Evolutionary conservation across 148 eudicot species (phyloP), one percentile per base, ranked within the genome.

Genomic region (Selenicereus undatus): DNA sequence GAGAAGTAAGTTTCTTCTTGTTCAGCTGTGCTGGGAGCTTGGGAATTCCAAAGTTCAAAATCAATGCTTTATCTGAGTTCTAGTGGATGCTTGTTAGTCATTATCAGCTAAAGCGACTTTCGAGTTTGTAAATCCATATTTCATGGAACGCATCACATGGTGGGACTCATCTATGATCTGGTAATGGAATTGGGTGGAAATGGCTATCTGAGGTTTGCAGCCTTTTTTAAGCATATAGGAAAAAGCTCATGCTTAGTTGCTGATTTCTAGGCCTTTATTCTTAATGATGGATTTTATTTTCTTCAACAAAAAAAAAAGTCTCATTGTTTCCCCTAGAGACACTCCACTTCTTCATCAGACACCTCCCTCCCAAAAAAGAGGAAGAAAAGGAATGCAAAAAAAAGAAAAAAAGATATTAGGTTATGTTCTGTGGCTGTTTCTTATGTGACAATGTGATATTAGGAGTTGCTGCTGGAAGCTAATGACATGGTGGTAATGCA

Each of bases 111-210:
- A 14, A n/a, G 32, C 72, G 48, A 39, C 56, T 22, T 16, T 64
- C 42, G 43, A 50, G 54, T 65, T 62, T 71, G 72, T 74, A 73
- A 68, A 72, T 77, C 64, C 39, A 71, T 32, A 71, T 64, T 72
- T 18, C 22, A 29, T 76, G 74, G 79, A 73, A 77, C 83, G 71
- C 26, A 52, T 71, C 83, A 50, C 62, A 65, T 84, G 62, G 73
- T 73, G 75, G 74, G 81, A 77, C 83, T 74, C 21, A 50, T 64
- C 48, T 69, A 30, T 74, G 35, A 51, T 62, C 82, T 75, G 73
- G n/a, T 29, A n/a, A 43, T 21, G 39, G 74, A 84, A 71, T 75
- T 27, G 21, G 75, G 14, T 27, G 75, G 14, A 71, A 36, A 43
- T 81, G 56, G 64, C 74, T 43, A 39, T 74, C 26, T 51, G 21